Evolutionary conservation across 2,329 filamentous ascomycete genomes (phyloP).

Genomic region (Trichoderma sp.): DNA sequence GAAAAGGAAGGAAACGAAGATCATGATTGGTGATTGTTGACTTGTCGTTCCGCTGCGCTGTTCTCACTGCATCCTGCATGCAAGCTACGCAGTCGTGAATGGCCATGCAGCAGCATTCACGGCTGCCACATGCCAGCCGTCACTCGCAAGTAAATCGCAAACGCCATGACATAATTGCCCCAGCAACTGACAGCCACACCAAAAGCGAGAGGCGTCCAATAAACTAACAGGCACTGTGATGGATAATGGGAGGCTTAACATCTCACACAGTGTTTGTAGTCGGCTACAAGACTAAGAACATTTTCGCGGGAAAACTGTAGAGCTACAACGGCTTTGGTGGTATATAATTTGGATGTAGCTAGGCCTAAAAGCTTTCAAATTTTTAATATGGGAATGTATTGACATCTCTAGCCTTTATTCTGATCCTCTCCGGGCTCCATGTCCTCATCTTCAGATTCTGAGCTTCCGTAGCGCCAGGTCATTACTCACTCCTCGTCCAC

Average conservation of each 20-base stretch:
- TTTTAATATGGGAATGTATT: conserved; percentile 20
- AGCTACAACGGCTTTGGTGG: background rate
- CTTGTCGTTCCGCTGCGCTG: conserved; percentile 38
- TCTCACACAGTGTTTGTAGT: conserved; percentile 26
- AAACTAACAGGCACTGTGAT: conserved; percentile 29
- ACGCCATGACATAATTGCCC: conserved; percentile 39
- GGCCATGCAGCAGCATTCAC: conserved; percentile 21
- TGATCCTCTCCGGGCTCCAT: background rate
- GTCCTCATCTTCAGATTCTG: conserved; percentile 5
- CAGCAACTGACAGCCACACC: conserved; percentile 35
- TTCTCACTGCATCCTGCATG: conserved; percentile 31
- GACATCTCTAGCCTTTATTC: conserved; percentile 24
- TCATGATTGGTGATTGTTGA: conserved; percentile 34
- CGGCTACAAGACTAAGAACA: background rate
- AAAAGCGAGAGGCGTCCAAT: background rate
- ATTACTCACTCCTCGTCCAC: conserved; percentile 21
- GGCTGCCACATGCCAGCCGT: conserved; percentile 22
- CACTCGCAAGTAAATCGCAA: conserved; percentile 9
- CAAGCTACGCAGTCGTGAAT: conserved; percentile 27
- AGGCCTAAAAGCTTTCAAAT: conserved; percentile 27
- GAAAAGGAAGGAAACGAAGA: conserved; percentile 40
- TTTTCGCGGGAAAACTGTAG: background rate
- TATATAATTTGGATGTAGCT: conserved; percentile 13
- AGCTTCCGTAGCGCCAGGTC: conserved; percentile 14
- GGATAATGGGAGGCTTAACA: background rate